Conservation (phyloP, 345 rosid species). For the Combretum micranthum region DNA sequence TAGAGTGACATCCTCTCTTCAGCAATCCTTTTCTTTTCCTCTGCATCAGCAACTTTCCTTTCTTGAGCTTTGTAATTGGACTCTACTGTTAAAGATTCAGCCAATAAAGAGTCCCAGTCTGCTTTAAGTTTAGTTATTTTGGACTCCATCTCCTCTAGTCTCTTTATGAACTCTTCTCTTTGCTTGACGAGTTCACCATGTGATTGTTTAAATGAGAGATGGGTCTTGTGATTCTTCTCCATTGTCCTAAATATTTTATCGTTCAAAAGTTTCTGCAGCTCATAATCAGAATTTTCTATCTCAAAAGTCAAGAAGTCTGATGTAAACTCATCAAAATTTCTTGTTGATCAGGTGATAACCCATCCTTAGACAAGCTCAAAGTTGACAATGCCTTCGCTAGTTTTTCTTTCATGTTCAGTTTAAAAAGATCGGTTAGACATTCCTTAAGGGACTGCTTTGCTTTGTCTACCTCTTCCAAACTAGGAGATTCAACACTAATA, state of each 20-base stretch:
- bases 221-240: conserved; percentile 1
- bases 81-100: conserved; percentile 3
- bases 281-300: conserved; percentile 8
- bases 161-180: background rate
- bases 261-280: conserved; percentile 4
- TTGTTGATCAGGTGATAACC: conserved; percentile 6
- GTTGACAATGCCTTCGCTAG: background rate
- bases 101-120: conserved; percentile 2
- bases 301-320: conserved; percentile 7
- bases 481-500: conserved; percentile 1
- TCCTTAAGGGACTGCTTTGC: conserved; percentile 6
- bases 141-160: background rate
- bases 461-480: conserved; percentile 6
- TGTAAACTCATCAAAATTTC: conserved; percentile 9
- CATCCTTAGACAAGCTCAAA: background rate
- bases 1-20: conserved; percentile 6
- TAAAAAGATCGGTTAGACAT: conserved; percentile 7
- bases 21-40: conserved; percentile 4
- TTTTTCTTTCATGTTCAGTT: conserved; percentile 1
- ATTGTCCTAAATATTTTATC: conserved; percentile 1
- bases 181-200: background rate
- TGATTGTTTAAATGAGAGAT: background rate
- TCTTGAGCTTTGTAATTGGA: background rate
- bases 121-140: background rate
- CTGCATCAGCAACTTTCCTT: conserved; percentile 2